Evolutionary conservation across 192 early-diverging fungal genomes (phyloP).

Genomic region (Gamsiella multidivaricata): DNA sequence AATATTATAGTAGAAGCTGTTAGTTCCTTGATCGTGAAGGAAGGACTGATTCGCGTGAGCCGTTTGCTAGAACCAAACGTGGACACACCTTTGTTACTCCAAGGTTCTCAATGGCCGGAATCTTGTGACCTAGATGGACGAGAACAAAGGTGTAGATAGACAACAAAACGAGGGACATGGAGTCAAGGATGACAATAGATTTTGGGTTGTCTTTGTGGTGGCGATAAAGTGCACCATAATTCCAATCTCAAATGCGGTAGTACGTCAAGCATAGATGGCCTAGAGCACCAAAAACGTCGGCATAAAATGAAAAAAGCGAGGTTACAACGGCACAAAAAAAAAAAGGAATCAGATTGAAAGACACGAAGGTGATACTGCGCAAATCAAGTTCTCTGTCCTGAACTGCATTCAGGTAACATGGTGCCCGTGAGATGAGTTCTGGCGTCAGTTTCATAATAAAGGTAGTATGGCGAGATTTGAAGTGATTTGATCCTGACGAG

Average conservation of each 20-base stretch:
- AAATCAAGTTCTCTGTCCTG: conserved; percentile 93
- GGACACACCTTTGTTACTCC: conserved; percentile 85
- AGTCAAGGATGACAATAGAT: conserved; percentile 19
- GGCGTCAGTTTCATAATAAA: conserved; percentile 80
- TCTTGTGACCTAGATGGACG: conserved; percentile 74
- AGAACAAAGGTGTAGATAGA: conserved; percentile 12
- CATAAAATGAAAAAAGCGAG: neutral
- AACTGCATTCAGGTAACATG: conserved; percentile 85
- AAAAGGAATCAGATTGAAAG: neutral
- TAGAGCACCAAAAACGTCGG: neutral
- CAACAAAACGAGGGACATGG: conserved; percentile 14
- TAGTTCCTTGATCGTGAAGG: neutral
- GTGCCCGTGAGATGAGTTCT: conserved; percentile 73
- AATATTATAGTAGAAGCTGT: neutral
- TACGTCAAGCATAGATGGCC: neutral
- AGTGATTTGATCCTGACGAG: neutral
- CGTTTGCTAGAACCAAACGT: no score
- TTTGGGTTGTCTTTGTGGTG: neutral
- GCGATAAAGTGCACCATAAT: neutral
- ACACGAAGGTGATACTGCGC: conserved; percentile 67
- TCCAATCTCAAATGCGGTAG: neutral
- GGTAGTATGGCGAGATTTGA: neutral
- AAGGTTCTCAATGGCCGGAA: conserved; percentile 94
- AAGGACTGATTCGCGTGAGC: no score
- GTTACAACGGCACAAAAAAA: neutral